Percentiles rank a stretch among this genome's conserved stretches.
These are phyloP conservation scores for Sordariomycetes sp. DNA, from an alignment of 2,329 filamentous ascomycete genomes.

Conservation along the genomic window DNA sequence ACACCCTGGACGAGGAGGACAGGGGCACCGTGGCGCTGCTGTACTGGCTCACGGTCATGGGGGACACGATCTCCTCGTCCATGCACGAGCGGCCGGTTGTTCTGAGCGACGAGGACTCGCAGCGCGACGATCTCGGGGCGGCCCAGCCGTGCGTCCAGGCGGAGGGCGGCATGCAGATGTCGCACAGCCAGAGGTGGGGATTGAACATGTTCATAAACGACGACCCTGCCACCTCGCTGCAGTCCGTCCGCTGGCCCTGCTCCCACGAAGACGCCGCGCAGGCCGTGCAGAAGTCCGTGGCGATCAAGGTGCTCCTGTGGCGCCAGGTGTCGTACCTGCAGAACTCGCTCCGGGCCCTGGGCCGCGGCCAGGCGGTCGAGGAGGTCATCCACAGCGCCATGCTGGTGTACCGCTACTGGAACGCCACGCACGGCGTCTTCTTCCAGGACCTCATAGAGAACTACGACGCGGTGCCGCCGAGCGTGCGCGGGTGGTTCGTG, in stretches of 20 bases:
- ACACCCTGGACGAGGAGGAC: constrained; percentile 11
- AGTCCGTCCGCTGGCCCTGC: constrained; percentile 37
- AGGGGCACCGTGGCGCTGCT: constrained; percentile 37
- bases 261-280: constrained; percentile 38
- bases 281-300: constrained; percentile 38
- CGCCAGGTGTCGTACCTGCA: constrained; percentile 46
- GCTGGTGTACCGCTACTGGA: constrained; percentile 44
- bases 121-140: constrained; percentile 19
- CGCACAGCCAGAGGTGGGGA: constrained; percentile 13
- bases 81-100: constrained; percentile 30
- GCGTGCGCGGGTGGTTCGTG: constrained; percentile 50
- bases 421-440: constrained; percentile 36
- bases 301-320: constrained; percentile 48
- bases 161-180: not conserved
- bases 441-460: constrained; percentile 38
- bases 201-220: constrained; percentile 25
- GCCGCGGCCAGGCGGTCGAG: constrained; percentile 28
- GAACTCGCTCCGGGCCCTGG: constrained; percentile 31
- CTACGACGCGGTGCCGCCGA: constrained; percentile 36
- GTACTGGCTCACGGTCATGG: constrained; percentile 50
- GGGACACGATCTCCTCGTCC: constrained; percentile 44
- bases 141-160: constrained; percentile 9
- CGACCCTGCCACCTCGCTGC: constrained; percentile 11
- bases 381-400: constrained; percentile 34
- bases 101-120: constrained; percentile 27